Conservation (phyloP, 768 basidiomycete genomes). For the Boletus eberwhitei region DNA sequence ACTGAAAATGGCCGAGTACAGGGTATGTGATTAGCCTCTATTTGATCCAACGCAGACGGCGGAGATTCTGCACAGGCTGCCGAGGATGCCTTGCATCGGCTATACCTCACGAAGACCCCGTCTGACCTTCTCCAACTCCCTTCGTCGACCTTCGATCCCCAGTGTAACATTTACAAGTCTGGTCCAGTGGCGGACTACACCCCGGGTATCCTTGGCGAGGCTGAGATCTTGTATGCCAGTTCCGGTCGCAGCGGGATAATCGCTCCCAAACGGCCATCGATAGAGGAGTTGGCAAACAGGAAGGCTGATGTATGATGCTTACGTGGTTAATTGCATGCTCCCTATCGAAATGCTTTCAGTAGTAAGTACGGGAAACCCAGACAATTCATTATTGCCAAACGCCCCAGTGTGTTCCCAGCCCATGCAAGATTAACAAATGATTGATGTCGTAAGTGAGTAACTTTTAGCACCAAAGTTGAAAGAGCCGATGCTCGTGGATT, state of each 20-base stretch:
- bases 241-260: constrained; percentile 51
- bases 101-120: constrained; percentile 80
- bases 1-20: constrained; percentile 90
- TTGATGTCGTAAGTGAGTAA: neutral
- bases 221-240: constrained; percentile 69
- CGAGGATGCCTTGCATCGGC: constrained; percentile 77
- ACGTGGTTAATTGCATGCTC: constrained; percentile 26
- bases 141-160: constrained; percentile 66
- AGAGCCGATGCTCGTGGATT: neutral
- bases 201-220: constrained; percentile 52
- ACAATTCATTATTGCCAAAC: neutral
- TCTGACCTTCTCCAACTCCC: constrained; percentile 66
- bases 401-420: neutral
- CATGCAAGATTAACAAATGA: neutral
- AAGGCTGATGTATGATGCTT: constrained; percentile 28
- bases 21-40: constrained; percentile 47
- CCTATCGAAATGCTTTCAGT: constrained; percentile 13
- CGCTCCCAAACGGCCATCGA: constrained; percentile 31
- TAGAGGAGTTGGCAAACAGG: constrained; percentile 21
- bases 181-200: constrained; percentile 47
- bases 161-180: constrained; percentile 51
- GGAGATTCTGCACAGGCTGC: constrained; percentile 52
- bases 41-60: neutral
- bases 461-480: neutral
- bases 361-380: no score